These are phyloP conservation scores for Ceratocystis colombiana DNA, from an alignment of 2,329 filamentous ascomycete species.

Conservation along the genomic window DNA sequence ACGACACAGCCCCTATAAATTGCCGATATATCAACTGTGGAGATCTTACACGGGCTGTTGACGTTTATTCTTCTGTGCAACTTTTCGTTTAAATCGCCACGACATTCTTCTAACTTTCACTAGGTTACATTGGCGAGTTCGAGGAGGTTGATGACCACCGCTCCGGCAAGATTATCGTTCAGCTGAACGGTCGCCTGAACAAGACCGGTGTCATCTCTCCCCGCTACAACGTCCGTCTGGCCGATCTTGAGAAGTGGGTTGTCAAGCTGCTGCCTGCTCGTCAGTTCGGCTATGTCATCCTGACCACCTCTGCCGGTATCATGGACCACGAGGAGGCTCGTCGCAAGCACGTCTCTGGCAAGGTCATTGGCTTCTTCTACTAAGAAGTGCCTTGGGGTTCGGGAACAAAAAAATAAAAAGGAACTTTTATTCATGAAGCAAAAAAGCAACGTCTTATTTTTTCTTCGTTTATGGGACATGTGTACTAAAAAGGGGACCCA, in stretches of 20 bases:
- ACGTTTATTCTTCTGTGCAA: slow-evolving; percentile 55
- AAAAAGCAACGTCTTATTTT: slow-evolving; percentile 19
- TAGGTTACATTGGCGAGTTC: slow-evolving; percentile 98
- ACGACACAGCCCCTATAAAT: slow-evolving; percentile 99
- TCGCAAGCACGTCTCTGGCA: slow-evolving; percentile 97
- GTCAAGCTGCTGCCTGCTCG: slow-evolving; percentile 96
- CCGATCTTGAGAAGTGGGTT: slow-evolving; percentile 99
- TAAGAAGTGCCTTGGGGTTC: slow-evolving; percentile 39
- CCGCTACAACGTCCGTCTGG: slow-evolving; percentile 97
- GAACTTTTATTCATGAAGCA: slow-evolving; percentile 23
- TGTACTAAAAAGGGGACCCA: not conserved
- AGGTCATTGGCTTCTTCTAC: slow-evolving; percentile 99
- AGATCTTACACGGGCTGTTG: slow-evolving; percentile 93
- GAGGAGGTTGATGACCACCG: slow-evolving; percentile 99
- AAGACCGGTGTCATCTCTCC: slow-evolving; percentile 90
- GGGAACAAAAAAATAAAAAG: slow-evolving; percentile 27
- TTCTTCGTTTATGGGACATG: slow-evolving; percentile 16
- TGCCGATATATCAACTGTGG: slow-evolving; percentile 85
- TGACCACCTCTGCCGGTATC: slow-evolving; percentile 97
- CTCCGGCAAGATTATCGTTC: slow-evolving; percentile 98
- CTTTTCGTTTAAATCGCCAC: slow-evolving; percentile 89
- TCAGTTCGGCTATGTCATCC: slow-evolving; percentile 99
- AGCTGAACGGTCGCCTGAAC: slow-evolving; percentile 91
- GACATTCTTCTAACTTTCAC: slow-evolving; percentile 57
- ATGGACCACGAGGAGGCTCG: slow-evolving; percentile 99